These are phyloP conservation scores for Rutstroemia sp. DNA, from an alignment of 2,329 filamentous ascomycete genomes.

Conservation along the genomic window DNA sequence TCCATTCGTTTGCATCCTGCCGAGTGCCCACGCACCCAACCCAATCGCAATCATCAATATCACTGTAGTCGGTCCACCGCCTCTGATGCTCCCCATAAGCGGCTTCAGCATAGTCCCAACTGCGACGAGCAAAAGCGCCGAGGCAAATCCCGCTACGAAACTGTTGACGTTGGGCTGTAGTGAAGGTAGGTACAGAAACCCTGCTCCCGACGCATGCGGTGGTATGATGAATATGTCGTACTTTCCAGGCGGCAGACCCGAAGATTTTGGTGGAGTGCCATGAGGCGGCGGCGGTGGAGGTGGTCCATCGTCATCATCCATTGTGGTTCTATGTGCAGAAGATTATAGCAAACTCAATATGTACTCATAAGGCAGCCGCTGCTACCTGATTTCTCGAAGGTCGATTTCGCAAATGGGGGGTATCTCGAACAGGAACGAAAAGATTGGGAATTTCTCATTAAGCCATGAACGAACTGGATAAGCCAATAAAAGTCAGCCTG, in stretches of 20 bases:
- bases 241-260: slow-evolving; percentile 74
- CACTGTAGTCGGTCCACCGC: slow-evolving; percentile 64
- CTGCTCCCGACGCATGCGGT: slow-evolving; percentile 78
- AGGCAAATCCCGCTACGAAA: slow-evolving; percentile 80
- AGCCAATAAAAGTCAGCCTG: not conserved
- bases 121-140: slow-evolving; percentile 64
- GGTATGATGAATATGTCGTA: slow-evolving; percentile 98
- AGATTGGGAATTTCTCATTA: not conserved
- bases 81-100: slow-evolving; percentile 60
- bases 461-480: not conserved
- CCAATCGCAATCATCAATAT: slow-evolving; percentile 67
- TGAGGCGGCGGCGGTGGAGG: slow-evolving; percentile 74
- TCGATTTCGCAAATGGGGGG: not conserved
- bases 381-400: not conserved
- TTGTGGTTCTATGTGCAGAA: slow-evolving; percentile 1
- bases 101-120: slow-evolving; percentile 70
- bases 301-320: not conserved
- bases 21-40: slow-evolving; percentile 70
- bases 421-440: not conserved
- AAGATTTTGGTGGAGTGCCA: slow-evolving; percentile 65
- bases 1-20: slow-evolving; percentile 49
- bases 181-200: slow-evolving; percentile 92
- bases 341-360: not conserved
- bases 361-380: not conserved
- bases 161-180: slow-evolving; percentile 80